Base-by-base conservation (phyloP, 306 rosid genomes). In the Lathyrus oleraceus region DNA sequence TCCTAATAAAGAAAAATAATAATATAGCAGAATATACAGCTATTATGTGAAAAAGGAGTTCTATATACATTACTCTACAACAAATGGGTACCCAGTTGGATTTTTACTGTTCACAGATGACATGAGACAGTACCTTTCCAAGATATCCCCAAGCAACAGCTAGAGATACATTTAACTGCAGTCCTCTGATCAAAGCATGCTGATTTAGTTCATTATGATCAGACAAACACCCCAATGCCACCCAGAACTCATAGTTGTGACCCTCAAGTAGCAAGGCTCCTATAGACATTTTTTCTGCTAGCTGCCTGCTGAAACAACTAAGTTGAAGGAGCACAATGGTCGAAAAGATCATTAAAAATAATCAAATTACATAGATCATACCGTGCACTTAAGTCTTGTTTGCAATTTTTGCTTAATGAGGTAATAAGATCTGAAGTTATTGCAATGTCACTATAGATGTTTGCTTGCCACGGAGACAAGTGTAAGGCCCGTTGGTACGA, bases 381-480 rank as follows among this genome's bases (percentile, higher is more conserved):
- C 98, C 98, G 80, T 70, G 81, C 71, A 69, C 67, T 74, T 49
- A 77, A 28, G 72, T 78, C 80, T 67, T 71, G 70, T 42, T 73
- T 76, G 76, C 66, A 58, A 69, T 76, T 60, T 35, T 66, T 43
- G 47, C 70, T 76, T 62, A 85, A 80, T 61, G 87, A 71, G 52
- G 51, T 21, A 59, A 84, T 73, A 42, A 88, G 82, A 78, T 88
- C 85, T 67, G 86, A 84, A 78, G 83, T 75, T 47, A 88, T 79
- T 69, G 98, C 97, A 79, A 93, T 87, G 73, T 90, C 96, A 12
- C 83, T 67, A 66, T 90, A 93, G 40, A 86, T 84, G 71, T 90
- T 90, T 83, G 97, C 91, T 84, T 90, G 88, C 97, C 96, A 90
- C 27, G 97, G 98, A 79, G 96, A 81, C 81, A 93, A 77, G 82